Evolutionary conservation across 2,329 filamentous ascomycete genomes (phyloP).

Genomic region (Scorias spongiosa): DNA sequence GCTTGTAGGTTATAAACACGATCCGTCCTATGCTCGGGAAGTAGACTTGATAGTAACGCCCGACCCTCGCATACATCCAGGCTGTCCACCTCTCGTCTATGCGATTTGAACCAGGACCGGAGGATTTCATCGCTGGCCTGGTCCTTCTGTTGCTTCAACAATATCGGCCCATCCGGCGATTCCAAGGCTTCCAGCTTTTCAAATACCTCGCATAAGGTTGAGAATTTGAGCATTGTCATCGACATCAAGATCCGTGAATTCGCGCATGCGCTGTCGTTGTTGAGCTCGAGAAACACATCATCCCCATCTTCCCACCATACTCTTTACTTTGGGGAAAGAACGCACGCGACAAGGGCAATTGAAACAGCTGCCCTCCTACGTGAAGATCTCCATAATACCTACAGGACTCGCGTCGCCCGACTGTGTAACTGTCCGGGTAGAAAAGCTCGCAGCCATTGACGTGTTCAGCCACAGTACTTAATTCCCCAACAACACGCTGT

Average conservation of each 20-base stretch:
- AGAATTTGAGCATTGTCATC: conserved; percentile 56
- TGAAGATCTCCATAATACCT: no score
- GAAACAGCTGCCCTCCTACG: no score
- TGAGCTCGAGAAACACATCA: no score
- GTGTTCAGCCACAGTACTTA: no score
- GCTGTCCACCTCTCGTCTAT: conserved; percentile 44
- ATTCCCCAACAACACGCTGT: no score
- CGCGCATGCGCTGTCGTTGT: no score
- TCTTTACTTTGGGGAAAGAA: no score
- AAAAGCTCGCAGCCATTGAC: no score
- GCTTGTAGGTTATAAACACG: conserved; percentile 60
- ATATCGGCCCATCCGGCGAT: conserved; percentile 18
- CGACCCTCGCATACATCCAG: conserved; percentile 38
- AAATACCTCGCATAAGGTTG: conserved; percentile 58
- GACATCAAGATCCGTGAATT: not conserved
- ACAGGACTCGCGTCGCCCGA: no score
- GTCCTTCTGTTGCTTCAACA: conserved; percentile 19
- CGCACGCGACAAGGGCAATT: no score
- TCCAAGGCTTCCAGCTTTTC: conserved; percentile 43
- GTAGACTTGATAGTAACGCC: conserved; percentile 58
- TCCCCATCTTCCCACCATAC: no score
- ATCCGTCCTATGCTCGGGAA: conserved; percentile 63
- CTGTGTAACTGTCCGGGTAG: no score
- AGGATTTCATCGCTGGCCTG: conserved; percentile 26
- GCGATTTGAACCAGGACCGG: conserved; percentile 51